Conservation (phyloP, 306 rosid species). For the Malus orientalis region DNA sequence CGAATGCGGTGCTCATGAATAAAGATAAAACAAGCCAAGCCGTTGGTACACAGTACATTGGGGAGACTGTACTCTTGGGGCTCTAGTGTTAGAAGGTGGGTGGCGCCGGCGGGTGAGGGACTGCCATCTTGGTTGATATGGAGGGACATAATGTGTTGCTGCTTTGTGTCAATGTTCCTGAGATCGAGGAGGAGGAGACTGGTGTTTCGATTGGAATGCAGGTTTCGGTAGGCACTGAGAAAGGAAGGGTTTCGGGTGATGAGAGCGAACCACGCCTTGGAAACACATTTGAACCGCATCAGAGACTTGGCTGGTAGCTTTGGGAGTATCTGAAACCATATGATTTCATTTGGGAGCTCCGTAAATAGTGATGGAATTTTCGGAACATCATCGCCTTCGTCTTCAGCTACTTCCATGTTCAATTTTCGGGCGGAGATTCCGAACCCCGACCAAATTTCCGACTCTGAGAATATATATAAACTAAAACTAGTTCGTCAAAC, state of each 20-base stretch:
- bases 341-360: neutral
- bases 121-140: neutral
- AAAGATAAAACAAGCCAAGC: neutral
- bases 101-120: neutral
- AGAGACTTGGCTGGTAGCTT: neutral
- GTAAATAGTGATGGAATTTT: neutral
- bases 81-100: neutral
- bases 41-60: neutral
- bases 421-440: neutral
- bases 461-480: too few species aligned
- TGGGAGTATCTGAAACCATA: neutral
- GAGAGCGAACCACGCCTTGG: slow-evolving; percentile 2
- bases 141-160: neutral
- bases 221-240: neutral
- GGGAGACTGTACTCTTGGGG: neutral
- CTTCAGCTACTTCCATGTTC: neutral
- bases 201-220: neutral
- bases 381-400: neutral
- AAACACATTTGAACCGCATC: neutral
- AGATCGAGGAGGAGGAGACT: neutral
- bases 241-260: neutral
- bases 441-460: neutral
- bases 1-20: neutral
- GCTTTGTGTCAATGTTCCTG: neutral
- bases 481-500: too few species aligned